These are phyloP conservation scores for Neurospora sp. DNA, from an alignment of 495 filamentous ascomycete genomes.

Conservation along the genomic window DNA sequence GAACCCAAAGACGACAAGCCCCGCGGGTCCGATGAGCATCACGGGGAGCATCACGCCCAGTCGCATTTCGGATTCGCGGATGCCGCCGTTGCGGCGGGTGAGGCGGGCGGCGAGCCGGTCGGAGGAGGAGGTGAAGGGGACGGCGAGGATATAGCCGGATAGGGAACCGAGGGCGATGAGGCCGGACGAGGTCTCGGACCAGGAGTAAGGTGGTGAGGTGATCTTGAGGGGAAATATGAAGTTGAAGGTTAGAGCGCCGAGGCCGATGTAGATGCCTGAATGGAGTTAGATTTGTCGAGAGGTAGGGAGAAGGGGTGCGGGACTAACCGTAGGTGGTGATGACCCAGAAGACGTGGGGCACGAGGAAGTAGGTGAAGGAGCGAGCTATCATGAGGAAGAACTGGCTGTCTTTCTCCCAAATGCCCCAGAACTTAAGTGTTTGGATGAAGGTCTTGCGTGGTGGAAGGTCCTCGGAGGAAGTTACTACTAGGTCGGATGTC, in stretches of 20 bases:
- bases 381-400: constrained; percentile 47
- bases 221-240: constrained; percentile 52
- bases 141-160: constrained; percentile 42
- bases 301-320: background rate
- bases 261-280: constrained; percentile 45
- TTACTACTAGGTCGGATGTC: constrained; percentile 6
- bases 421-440: constrained; percentile 40
- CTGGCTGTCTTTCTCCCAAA: constrained; percentile 39
- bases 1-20: constrained; percentile 46
- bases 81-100: constrained; percentile 43
- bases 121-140: constrained; percentile 47
- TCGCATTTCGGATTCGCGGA: constrained; percentile 55
- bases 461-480: constrained; percentile 14
- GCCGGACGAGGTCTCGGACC: constrained; percentile 44
- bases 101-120: constrained; percentile 47
- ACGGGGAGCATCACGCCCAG: constrained; percentile 45
- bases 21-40: constrained; percentile 44
- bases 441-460: constrained; percentile 36
- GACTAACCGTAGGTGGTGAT: constrained; percentile 42
- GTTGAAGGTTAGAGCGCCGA: constrained; percentile 48
- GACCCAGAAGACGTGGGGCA: constrained; percentile 51
- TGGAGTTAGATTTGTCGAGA: constrained; percentile 1
- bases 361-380: constrained; percentile 48
- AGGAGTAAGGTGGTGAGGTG: constrained; percentile 46
- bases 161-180: constrained; percentile 45